A percentile compares a stretch with the other conserved stretches of the same genome.
Evolutionary conservation across 768 basidiomycete species (phyloP).

Genomic region (Cystoderma amianthinum): DNA sequence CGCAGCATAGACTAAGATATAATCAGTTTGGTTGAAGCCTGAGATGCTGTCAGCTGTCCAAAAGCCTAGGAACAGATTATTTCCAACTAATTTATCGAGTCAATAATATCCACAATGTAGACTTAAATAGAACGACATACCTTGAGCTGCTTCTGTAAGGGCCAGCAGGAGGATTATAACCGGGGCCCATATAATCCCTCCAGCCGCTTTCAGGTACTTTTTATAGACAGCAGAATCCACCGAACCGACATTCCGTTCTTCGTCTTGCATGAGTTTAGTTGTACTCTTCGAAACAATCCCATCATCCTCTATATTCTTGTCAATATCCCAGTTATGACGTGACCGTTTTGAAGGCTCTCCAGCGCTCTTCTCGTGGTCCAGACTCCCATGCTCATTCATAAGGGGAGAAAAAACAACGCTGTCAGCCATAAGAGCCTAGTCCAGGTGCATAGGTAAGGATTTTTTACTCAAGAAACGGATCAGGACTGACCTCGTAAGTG

Average conservation of each 20-base stretch:
- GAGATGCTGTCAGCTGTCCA: constrained; percentile 55
- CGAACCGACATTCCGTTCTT: constrained; percentile 52
- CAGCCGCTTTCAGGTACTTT: constrained; percentile 41
- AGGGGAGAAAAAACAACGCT: constrained; percentile 1
- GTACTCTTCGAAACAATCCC: constrained; percentile 16
- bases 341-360: too few relatives aligned
- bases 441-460: constrained; percentile 15
- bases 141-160: constrained; percentile 37
- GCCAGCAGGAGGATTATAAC: constrained; percentile 31
- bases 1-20: constrained; percentile 56
- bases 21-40: constrained; percentile 52
- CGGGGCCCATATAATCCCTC: constrained; percentile 39
- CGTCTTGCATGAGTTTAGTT: constrained; percentile 40
- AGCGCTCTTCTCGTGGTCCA: not conserved
- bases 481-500: constrained; percentile 9
- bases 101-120: not conserved
- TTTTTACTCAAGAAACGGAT: constrained; percentile 25
- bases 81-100: constrained; percentile 36
- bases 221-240: constrained; percentile 43
- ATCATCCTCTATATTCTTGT: not conserved
- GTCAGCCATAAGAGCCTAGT: not conserved
- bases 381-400: constrained; percentile 8
- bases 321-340: too few relatives aligned
- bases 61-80: constrained; percentile 67
- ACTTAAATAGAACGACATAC: constrained; percentile 18